Evolutionary conservation across 2,329 filamentous ascomycete genomes (phyloP).

Genomic region (Trichoderma simmonsii): DNA sequence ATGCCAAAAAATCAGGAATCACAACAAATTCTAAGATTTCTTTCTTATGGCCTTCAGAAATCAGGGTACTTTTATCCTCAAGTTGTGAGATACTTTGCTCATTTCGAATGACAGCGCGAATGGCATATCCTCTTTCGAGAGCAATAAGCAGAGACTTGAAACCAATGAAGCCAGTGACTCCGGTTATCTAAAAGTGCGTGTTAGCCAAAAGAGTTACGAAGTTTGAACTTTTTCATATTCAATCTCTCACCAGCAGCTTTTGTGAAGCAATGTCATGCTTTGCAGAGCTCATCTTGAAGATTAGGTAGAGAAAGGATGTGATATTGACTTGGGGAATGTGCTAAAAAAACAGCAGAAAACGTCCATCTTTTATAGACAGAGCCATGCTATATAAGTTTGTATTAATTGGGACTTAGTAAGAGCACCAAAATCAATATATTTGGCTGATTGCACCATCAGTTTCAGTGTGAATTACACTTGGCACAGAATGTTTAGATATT

Average conservation of each 20-base stretch:
- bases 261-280: neutral
- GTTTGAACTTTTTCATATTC: neutral
- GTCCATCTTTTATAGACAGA: neutral
- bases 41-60: neutral
- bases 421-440: neutral
- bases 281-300: neutral
- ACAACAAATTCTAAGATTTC: slow-evolving; percentile 13
- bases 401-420: no score
- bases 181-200: slow-evolving; percentile 32
- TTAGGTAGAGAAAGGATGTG: neutral
- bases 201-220: neutral
- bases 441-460: neutral
- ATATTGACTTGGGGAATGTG: neutral
- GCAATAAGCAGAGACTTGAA: slow-evolving; percentile 7
- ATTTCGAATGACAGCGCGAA: slow-evolving; percentile 17
- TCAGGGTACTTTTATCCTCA: neutral
- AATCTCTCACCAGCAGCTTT: neutral
- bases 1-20: slow-evolving; percentile 15
- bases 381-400: no score
- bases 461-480: neutral
- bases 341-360: neutral
- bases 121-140: slow-evolving; percentile 6
- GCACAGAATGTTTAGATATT: neutral
- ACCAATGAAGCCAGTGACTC: slow-evolving; percentile 6
- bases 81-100: slow-evolving; percentile 2